Percentiles rank a stretch among this genome's conserved stretches.
Evolutionary conservation across 2,329 filamentous ascomycete genomes (phyloP).

Genomic region (Cladophialophora yegresii): DNA sequence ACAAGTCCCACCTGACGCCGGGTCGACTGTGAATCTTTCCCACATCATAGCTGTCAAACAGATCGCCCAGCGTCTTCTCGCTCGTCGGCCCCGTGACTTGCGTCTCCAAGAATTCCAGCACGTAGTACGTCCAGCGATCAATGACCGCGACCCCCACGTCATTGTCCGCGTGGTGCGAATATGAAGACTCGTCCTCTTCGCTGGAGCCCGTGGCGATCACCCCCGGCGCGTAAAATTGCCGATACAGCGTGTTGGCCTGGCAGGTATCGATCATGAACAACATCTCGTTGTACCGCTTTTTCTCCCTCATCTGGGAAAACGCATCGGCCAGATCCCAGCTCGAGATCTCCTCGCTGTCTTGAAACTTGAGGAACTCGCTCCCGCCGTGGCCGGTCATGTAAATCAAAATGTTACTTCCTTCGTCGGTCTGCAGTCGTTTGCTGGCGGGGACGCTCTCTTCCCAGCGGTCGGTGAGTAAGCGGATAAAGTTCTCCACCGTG

Average conservation of each 20-base stretch:
- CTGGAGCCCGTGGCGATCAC: conserved; percentile 98
- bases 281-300: conserved; percentile 97
- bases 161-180: conserved; percentile 96
- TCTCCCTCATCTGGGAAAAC: conserved; percentile 99
- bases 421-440: conserved; percentile 90
- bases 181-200: conserved; percentile 92
- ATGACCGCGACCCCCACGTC: conserved; percentile 98
- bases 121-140: conserved; percentile 98
- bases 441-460: conserved; percentile 92
- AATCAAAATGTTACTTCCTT: conserved; percentile 92
- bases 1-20: conserved; percentile 92
- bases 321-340: conserved; percentile 95
- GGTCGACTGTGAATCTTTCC: conserved; percentile 92
- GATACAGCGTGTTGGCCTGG: conserved; percentile 99
- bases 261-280: conserved; percentile 99
- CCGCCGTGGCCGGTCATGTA: conserved; percentile 99
- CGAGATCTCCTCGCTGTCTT: conserved; percentile 96
- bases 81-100: conserved; percentile 82
- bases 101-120: conserved; percentile 91
- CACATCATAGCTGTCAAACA: conserved; percentile 95
- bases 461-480: conserved; percentile 88
- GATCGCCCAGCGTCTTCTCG: conserved; percentile 85
- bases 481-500: conserved; percentile 98
- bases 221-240: conserved; percentile 95
- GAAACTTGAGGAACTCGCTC: conserved; percentile 97